Percentiles rank a stretch among this genome's conserved stretches.
Evolutionary conservation across 1,284 basidiomycete genomes (phyloP).

Genomic region (Fomes fomentarius): DNA sequence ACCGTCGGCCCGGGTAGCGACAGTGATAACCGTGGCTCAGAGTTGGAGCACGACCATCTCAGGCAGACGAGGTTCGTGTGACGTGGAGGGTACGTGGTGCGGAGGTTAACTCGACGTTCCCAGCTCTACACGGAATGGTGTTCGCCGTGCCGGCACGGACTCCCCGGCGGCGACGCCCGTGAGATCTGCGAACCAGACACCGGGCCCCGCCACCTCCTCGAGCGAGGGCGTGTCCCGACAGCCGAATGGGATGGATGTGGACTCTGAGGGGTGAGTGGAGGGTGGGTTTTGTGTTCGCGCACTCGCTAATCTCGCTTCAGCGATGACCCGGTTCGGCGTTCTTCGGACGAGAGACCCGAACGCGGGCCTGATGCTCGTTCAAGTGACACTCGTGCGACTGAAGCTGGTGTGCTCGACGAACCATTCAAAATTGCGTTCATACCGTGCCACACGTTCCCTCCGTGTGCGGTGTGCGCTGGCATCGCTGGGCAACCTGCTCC

Average conservation of each 20-base stretch:
- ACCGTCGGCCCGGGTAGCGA: slow-evolving; percentile 14
- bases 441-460: slow-evolving; percentile 15
- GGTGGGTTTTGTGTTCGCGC: not conserved
- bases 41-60: slow-evolving; percentile 4
- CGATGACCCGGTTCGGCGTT: not conserved
- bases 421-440: slow-evolving; percentile 5
- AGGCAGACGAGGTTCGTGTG: slow-evolving; percentile 3
- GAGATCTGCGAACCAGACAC: slow-evolving; percentile 10
- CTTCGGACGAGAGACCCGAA: not conserved
- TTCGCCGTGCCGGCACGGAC: slow-evolving; percentile 3
- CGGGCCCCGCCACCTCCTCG: slow-evolving; percentile 3
- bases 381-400: not conserved
- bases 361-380: not conserved
- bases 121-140: slow-evolving; percentile 2
- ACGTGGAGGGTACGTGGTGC: not conserved
- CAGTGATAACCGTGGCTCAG: slow-evolving; percentile 5
- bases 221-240: not conserved
- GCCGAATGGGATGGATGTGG: slow-evolving; percentile 5
- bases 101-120: slow-evolving; percentile 7
- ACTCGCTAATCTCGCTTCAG: not conserved
- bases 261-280: not conserved
- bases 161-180: slow-evolving; percentile 12
- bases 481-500: slow-evolving; percentile 1
- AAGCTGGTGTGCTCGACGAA: not conserved
- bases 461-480: slow-evolving; percentile 12